These are phyloP conservation scores for Cryptosporidium tyzzeri DNA, from an alignment of 169 alveolate genomes.

Conservation along the genomic window DNA sequence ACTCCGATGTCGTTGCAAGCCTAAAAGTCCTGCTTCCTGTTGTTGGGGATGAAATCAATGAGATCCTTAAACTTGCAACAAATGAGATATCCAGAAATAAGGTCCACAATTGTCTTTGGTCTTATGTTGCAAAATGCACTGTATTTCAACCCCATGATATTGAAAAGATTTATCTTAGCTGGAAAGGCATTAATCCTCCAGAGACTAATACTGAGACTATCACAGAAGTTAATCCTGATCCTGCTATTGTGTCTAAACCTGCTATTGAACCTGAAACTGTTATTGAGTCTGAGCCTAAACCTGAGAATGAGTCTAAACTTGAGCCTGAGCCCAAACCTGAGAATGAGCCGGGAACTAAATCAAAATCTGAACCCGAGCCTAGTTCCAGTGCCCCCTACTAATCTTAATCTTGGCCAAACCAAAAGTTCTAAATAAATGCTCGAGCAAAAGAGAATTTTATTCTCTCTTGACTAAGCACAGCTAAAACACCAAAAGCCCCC, in stretches of 20 bases:
- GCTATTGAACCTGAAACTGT: neutral
- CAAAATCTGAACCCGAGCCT: neutral
- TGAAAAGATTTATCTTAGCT: slow-evolving; percentile 63
- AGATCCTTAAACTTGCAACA: slow-evolving; percentile 49
- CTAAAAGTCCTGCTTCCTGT: slow-evolving; percentile 65
- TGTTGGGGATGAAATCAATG: slow-evolving; percentile 67
- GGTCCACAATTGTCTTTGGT: slow-evolving; percentile 54
- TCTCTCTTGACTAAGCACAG: no score
- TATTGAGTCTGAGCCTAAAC: neutral
- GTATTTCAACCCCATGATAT: slow-evolving; percentile 69
- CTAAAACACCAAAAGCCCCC: no score
- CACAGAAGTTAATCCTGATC: neutral
- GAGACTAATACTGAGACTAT: neutral
- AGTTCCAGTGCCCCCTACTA: neutral
- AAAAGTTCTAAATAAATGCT: neutral
- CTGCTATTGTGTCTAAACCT: neutral
- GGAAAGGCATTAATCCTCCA: slow-evolving; percentile 56
- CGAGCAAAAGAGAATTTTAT: no score
- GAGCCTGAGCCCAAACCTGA: neutral
- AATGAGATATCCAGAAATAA: slow-evolving; percentile 46
- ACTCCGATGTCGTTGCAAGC: slow-evolving; percentile 62
- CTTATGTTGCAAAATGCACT: slow-evolving; percentile 71
- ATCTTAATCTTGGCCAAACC: neutral
- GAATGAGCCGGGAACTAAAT: neutral
- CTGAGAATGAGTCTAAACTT: neutral